Evolutionary conservation across 1,284 basidiomycete species (phyloP).

Genomic region (Thecaphora thlaspeos): DNA sequence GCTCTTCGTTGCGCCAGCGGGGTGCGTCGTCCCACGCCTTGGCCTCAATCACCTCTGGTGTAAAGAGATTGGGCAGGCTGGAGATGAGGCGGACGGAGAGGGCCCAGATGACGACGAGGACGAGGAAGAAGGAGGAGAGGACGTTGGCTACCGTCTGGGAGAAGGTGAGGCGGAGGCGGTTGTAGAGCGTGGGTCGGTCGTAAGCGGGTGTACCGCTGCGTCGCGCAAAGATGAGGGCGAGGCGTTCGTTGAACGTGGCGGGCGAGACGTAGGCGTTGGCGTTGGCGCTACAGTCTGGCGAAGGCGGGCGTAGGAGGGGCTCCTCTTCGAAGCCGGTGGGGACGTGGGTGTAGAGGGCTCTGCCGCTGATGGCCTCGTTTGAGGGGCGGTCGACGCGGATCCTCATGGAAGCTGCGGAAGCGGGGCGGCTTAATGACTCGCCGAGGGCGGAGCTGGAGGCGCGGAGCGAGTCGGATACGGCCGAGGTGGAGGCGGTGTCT

Average conservation of each 20-base stretch:
- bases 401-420: slow-evolving; percentile 44
- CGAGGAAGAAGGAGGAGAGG: slow-evolving; percentile 63
- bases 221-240: slow-evolving; percentile 28
- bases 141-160: slow-evolving; percentile 61
- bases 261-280: not conserved
- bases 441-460: slow-evolving; percentile 4
- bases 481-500: slow-evolving; percentile 22
- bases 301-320: slow-evolving; percentile 25
- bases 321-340: slow-evolving; percentile 45
- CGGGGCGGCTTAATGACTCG: slow-evolving; percentile 39
- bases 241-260: slow-evolving; percentile 7
- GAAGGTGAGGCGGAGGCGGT: slow-evolving; percentile 56
- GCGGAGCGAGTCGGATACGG: slow-evolving; percentile 26
- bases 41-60: slow-evolving; percentile 10
- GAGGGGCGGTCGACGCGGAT: slow-evolving; percentile 46
- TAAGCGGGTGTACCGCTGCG: slow-evolving; percentile 47
- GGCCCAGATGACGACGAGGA: slow-evolving; percentile 59
- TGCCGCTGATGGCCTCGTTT: slow-evolving; percentile 31
- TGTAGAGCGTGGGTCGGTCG: slow-evolving; percentile 38
- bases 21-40: slow-evolving; percentile 63
- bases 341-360: slow-evolving; percentile 43
- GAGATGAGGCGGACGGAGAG: slow-evolving; percentile 42
- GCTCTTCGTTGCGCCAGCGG: slow-evolving; percentile 61
- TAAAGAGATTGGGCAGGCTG: slow-evolving; percentile 29
- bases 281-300: slow-evolving; percentile 6